phyloP scores from a whole-genome alignment of 495 filamentous ascomycete genomes.

The Neurospora sp. region DNA sequence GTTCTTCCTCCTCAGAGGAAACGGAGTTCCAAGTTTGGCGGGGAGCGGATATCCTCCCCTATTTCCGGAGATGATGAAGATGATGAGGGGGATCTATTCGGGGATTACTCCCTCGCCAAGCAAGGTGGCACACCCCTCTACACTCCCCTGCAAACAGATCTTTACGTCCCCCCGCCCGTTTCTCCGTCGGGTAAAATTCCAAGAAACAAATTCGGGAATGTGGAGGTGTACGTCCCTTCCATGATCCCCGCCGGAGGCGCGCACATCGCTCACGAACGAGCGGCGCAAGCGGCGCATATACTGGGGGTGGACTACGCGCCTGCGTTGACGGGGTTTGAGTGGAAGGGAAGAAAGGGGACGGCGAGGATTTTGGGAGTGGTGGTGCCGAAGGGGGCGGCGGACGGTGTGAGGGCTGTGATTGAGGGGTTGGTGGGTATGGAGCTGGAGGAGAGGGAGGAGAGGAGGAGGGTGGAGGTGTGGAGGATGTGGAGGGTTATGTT shows the following conservation, averaged over 20 bases:
- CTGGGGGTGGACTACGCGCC: constrained; percentile 80
- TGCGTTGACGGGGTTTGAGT: constrained; percentile 84
- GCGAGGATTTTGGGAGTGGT: constrained; percentile 69
- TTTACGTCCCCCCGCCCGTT: constrained; percentile 68
- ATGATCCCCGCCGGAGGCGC: constrained; percentile 82
- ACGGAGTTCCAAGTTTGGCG: constrained; percentile 16
- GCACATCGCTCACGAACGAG: constrained; percentile 52
- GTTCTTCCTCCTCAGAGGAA: constrained; percentile 39
- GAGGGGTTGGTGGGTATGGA: constrained; percentile 52
- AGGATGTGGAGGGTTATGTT: constrained; percentile 70
- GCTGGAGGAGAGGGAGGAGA: constrained; percentile 46
- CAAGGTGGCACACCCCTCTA: constrained; percentile 51
- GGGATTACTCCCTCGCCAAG: constrained; percentile 21
- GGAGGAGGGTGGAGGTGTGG: constrained; percentile 46
- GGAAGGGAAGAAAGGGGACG: constrained; percentile 71
- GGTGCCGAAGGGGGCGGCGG: constrained; percentile 57
- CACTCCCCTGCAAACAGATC: constrained; percentile 61
- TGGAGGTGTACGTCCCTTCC: constrained; percentile 83
- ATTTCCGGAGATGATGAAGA: constrained; percentile 17
- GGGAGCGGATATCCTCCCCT: constrained; percentile 8
- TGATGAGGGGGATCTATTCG: constrained; percentile 24
- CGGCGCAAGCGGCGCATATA: constrained; percentile 62
- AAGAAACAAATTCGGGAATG: constrained; percentile 77
- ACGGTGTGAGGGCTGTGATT: constrained; percentile 62
- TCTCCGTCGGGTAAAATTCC: constrained; percentile 59